These are phyloP conservation scores for Cyanodermella asteris DNA, from an alignment of 2,329 filamentous ascomycete genomes.

Conservation along the genomic window DNA sequence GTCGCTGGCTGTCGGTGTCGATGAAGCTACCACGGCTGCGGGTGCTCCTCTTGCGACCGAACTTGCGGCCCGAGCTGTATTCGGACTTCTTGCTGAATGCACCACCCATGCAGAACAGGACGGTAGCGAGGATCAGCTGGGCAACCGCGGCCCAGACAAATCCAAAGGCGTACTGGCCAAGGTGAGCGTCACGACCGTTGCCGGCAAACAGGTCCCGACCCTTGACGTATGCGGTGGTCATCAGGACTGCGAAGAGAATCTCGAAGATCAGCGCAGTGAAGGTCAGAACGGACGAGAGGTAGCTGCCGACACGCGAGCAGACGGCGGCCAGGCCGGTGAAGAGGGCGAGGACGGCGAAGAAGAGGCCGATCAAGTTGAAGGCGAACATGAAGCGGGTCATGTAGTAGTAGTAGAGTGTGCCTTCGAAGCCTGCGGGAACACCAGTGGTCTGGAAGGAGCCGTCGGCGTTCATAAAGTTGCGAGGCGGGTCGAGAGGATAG, in stretches of 20 bases:
- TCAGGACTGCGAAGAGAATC: constrained; percentile 31
- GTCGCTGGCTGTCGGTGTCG: constrained; percentile 4
- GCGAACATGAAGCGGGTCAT: constrained; percentile 85
- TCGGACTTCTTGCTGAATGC: constrained; percentile 3
- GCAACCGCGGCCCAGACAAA: constrained; percentile 40
- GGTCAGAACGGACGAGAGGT: constrained; percentile 29
- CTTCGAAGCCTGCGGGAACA: constrained; percentile 8
- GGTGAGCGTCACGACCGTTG: constrained; percentile 24
- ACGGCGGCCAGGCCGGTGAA: constrained; percentile 24
- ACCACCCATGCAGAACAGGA: constrained; percentile 33
- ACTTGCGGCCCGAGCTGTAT: constrained; percentile 6
- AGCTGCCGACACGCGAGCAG: constrained; percentile 29
- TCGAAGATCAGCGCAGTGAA: constrained; percentile 37
- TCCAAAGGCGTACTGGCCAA: constrained; percentile 35
- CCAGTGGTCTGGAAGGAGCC: constrained; percentile 17
- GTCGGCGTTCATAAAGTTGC: constrained; percentile 35
- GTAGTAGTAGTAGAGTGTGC: constrained; percentile 51
- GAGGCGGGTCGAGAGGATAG: constrained; percentile 41
- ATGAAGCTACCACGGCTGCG: constrained; percentile 12
- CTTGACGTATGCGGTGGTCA: constrained; percentile 39
- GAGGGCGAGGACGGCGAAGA: constrained; percentile 38
- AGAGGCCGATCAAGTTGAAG: constrained; percentile 64
- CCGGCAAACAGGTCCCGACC: constrained; percentile 33
- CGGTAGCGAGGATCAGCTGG: constrained; percentile 30
- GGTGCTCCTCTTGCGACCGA: constrained; percentile 6